A percentile compares a stretch with the other conserved stretches of the same genome.
Evolutionary conservation across 73 alveolate species (phyloP).

Genomic region (Tetrahymena thermophila): DNA sequence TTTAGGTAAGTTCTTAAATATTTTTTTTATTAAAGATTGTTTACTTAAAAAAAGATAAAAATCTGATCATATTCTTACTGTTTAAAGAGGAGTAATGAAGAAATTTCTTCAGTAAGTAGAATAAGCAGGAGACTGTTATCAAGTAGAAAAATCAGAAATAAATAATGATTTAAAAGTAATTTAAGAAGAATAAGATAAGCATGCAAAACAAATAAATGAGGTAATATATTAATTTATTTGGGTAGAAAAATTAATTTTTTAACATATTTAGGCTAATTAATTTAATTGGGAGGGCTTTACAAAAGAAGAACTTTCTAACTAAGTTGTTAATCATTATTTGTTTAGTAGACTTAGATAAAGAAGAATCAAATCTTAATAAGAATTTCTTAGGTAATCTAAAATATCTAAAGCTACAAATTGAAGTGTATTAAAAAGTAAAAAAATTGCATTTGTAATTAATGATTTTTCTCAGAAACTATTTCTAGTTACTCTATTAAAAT

Average conservation of each 20-base stretch:
- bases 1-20: neutral
- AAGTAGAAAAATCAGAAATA: neutral
- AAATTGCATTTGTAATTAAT: too few relatives aligned
- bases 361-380: neutral
- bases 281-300: neutral
- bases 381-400: neutral
- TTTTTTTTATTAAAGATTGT: too few relatives aligned
- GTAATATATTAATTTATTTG: neutral
- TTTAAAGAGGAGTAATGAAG: neutral
- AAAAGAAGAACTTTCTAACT: neutral
- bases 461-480: too few relatives aligned
- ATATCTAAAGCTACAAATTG: neutral
- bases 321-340: neutral
- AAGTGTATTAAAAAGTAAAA: neutral
- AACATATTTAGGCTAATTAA: neutral
- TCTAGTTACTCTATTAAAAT: too few relatives aligned
- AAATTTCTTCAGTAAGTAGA: neutral
- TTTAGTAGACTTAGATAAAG: neutral
- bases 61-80: neutral
- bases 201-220: neutral
- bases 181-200: neutral
- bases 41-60: neutral
- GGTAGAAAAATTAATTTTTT: neutral
- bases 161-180: neutral
- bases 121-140: neutral